phyloP scores from a whole-genome alignment of 1,284 basidiomycete genomes.

The Phylloboletellus chloephorus region DNA sequence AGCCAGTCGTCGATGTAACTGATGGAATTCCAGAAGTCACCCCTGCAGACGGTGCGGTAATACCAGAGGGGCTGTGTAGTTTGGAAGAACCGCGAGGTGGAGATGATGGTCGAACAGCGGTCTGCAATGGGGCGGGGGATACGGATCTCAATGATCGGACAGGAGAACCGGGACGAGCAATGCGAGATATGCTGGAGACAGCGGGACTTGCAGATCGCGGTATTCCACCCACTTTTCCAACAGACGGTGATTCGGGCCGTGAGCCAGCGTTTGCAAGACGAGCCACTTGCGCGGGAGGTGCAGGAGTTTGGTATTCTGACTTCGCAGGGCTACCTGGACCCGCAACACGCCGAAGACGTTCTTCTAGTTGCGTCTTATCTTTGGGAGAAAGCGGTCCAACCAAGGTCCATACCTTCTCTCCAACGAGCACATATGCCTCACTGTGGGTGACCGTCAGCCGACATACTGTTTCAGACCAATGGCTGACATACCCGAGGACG shows the following conservation, averaged over 20 bases:
- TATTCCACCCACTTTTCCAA: slow-evolving; percentile 39
- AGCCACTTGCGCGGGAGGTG: slow-evolving; percentile 41
- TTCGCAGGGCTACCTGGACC: slow-evolving; percentile 54
- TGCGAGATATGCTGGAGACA: slow-evolving; percentile 43
- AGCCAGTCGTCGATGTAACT: slow-evolving; percentile 43
- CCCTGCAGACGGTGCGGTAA: slow-evolving; percentile 31
- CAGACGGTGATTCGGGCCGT: slow-evolving; percentile 55
- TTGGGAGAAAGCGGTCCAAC: slow-evolving; percentile 77
- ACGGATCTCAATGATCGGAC: slow-evolving; percentile 42
- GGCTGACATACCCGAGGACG: slow-evolving; percentile 54
- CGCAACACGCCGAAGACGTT: slow-evolving; percentile 78
- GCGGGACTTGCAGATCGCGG: slow-evolving; percentile 66
- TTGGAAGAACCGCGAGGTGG: slow-evolving; percentile 35
- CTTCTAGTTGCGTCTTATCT: slow-evolving; percentile 89
- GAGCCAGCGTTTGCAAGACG: slow-evolving; percentile 47
- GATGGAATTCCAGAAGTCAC: slow-evolving; percentile 33
- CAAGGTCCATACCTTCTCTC: slow-evolving; percentile 80
- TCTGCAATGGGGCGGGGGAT: slow-evolving; percentile 43
- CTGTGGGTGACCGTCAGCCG: slow-evolving; percentile 35
- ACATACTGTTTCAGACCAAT: slow-evolving; percentile 2
- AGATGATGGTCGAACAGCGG: slow-evolving; percentile 41
- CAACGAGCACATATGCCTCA: slow-evolving; percentile 78
- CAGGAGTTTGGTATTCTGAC: slow-evolving; percentile 34
- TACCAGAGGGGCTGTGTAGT: slow-evolving; percentile 19
- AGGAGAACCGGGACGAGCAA: slow-evolving; percentile 62